These are phyloP conservation scores for Amanita thiersii DNA, from an alignment of 768 basidiomycete species.

Conservation along the genomic window DNA sequence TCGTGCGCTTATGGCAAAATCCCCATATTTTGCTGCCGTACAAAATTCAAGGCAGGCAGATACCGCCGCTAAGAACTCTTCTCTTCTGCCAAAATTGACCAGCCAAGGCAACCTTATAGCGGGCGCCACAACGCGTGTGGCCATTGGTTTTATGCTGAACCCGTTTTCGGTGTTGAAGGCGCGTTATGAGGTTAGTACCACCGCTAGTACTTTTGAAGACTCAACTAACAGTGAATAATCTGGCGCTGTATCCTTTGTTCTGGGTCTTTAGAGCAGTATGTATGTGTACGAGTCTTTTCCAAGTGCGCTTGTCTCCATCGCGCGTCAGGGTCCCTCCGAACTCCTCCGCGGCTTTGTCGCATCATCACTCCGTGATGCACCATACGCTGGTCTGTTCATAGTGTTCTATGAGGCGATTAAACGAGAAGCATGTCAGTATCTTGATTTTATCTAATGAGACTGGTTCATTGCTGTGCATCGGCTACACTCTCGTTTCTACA, in stretches of 20 bases:
- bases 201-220: not conserved
- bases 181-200: conserved; percentile 67
- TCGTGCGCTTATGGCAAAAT: conserved; percentile 65
- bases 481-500: not conserved
- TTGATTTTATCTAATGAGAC: conserved; percentile 1
- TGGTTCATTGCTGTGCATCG: not conserved
- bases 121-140: conserved; percentile 75
- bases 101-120: conserved; percentile 78
- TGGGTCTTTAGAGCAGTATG: conserved; percentile 55
- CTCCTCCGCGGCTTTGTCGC: conserved; percentile 81
- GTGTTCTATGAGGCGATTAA: conserved; percentile 87
- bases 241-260: conserved; percentile 4
- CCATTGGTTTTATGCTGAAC: conserved; percentile 78
- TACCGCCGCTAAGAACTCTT: conserved; percentile 24
- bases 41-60: conserved; percentile 15
- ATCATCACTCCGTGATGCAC: conserved; percentile 88
- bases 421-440: conserved; percentile 53
- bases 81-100: conserved; percentile 64
- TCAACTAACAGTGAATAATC: not conserved
- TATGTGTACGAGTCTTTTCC: conserved; percentile 61
- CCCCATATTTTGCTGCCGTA: conserved; percentile 54
- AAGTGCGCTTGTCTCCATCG: conserved; percentile 49
- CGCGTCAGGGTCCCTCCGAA: conserved; percentile 69
- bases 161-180: conserved; percentile 91
- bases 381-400: conserved; percentile 87